Evolutionary conservation across 2,329 filamentous ascomycete genomes (phyloP), one percentile per base, ranked within the genome.

Genomic region (Boeremia exigua): DNA sequence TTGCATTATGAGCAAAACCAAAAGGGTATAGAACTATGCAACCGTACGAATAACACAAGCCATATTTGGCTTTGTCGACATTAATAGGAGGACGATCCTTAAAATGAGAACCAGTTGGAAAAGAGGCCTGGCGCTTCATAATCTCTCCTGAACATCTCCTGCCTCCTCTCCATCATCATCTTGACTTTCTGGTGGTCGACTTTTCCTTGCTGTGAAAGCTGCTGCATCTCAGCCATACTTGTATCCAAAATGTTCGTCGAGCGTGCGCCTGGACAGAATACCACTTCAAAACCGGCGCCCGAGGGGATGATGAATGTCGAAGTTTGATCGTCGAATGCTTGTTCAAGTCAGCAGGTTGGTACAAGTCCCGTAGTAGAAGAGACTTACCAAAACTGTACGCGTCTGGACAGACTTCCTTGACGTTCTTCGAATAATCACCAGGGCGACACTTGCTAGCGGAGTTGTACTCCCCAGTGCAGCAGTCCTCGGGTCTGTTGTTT

Each of bases 391-490:
- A 96, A 68, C 88, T 91, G 77, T 95, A 96, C 2, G 91, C 91
- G 75, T 96, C 91, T 0, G 91, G 91, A 70, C 91, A 96, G 11
- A 94, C 82, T 3, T 77, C 78, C 78, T 96, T 95, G 48, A 90
- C 89, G 10, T 81, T 80, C 55, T 80, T 84, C 62, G 87, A 87
- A 77, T 93, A 95, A 36, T 84, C 76, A 46, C 86, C 86, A 2
- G 88, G 86, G 56, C 81, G 79, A 78, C 91, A 95, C 44, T 80
- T 79, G 23, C 82, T 79, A 2, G 88, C 83, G 34, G 82, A 82
- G 67, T 88, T 81, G 75, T 88, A 89, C 11, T 82, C 74, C 39
- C 89, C 90, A 14, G 87, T 87, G 74, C 91, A 95, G 78, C 91
- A 96, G 72, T 94, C 90, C 63, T 82, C 76, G 23, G 88, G 83